Base-by-base conservation (phyloP, 148 eudicot species). In the Heliosperma pusillum region DNA sequence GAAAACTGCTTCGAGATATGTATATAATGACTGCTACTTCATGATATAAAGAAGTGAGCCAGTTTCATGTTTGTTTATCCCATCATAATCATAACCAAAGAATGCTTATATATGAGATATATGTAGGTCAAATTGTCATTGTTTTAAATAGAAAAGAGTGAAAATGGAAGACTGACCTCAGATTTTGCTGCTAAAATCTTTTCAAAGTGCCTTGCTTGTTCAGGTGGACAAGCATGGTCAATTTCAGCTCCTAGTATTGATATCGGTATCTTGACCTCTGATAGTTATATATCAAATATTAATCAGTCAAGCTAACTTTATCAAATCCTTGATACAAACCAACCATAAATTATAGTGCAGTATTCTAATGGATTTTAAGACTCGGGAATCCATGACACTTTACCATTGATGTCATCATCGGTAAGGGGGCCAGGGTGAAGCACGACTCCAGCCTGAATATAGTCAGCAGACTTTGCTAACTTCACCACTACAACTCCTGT, bases 191-290 rank as follows among this genome's bases (percentile, higher is more conserved):
- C 73, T 73, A 88, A 69, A 36, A 83, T 78, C 59, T 83, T 77
- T 66, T 69, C 89, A 4, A 85, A 75, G 4, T 76, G 79, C 66
- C 80, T 88, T 29, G 85, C 7, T 36, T 75, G 71, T 59, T 86
- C 88, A 1, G 89, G 77, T 26, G 91, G 78, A 20, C 78, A 81
- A 40, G 2, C 6, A 2, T 60, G 42, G 71, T 88, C 91, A 55
- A 61, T 57, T 73, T 88, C 89, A 47, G 89, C 89, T 25, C 88
- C 91, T 64, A 86, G 64, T 57, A 88, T 70, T 12, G 89, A 75
- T 55, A 82, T 64, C 29, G 92, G 88, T 47, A 57, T 29, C 67
- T 86, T 88, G 4, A 83, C 79, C 64, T 76, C 92, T 88, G 82
- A 42, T 73, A 77, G 67, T 62, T n/a, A 50, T n/a, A 13, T 16